phyloP scores from a whole-genome alignment of 2,329 filamentous ascomycete species.

The Hypoxylon sp. region DNA sequence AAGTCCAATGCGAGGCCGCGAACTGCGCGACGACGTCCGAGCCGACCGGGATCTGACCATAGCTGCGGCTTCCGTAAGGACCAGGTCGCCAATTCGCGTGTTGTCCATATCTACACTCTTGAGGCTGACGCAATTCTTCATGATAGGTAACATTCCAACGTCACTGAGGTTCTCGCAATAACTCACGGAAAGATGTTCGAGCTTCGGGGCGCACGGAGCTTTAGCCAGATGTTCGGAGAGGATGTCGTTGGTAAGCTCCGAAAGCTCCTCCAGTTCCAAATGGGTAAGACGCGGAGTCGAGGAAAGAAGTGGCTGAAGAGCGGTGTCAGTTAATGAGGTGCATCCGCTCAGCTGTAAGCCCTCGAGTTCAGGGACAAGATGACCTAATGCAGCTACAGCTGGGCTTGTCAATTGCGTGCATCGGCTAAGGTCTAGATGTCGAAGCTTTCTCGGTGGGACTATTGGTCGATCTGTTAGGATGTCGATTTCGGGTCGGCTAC shows the following conservation, averaged over 20 bases:
- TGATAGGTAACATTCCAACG: slow-evolving; percentile 83
- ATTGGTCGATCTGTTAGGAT: slow-evolving; percentile 81
- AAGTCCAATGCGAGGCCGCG: slow-evolving; percentile 73
- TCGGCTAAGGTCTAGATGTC: slow-evolving; percentile 87
- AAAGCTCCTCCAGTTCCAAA: slow-evolving; percentile 89
- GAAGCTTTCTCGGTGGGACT: slow-evolving; percentile 82
- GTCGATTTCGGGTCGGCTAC: slow-evolving; percentile 82
- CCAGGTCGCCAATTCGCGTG: slow-evolving; percentile 88
- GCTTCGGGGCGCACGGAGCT: slow-evolving; percentile 77
- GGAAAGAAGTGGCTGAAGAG: slow-evolving; percentile 79
- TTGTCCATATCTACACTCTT: slow-evolving; percentile 90
- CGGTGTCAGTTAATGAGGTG: slow-evolving; percentile 78
- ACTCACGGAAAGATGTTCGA: slow-evolving; percentile 88
- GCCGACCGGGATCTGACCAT: slow-evolving; percentile 77
- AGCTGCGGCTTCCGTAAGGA: slow-evolving; percentile 86
- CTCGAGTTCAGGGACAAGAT: slow-evolving; percentile 83
- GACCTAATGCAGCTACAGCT: slow-evolving; percentile 78
- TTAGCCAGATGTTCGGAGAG: slow-evolving; percentile 81
- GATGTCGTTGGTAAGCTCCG: slow-evolving; percentile 80
- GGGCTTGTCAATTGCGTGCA: slow-evolving; percentile 80
- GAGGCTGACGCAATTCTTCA: slow-evolving; percentile 80
- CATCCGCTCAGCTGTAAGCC: slow-evolving; percentile 88
- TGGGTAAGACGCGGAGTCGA: slow-evolving; percentile 85
- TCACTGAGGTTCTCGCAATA: slow-evolving; percentile 92
- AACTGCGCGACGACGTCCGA: slow-evolving; percentile 58